Evolutionary conservation across 176 grass and related monocot species (phyloP).

Genomic region (Oryza glumipatula): DNA sequence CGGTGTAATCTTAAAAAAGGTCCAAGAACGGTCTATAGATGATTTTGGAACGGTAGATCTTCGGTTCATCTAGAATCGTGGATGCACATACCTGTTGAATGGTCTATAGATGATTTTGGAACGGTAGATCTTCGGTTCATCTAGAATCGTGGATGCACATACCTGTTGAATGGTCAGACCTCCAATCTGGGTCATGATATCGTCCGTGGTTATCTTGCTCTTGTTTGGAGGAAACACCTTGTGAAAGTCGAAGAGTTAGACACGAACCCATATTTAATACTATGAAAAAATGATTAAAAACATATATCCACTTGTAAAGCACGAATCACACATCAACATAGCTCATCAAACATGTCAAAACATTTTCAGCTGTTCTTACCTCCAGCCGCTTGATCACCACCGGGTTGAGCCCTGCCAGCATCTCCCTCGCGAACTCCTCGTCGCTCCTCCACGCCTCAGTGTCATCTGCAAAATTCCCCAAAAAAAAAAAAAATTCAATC

Average conservation of each 20-base stretch:
- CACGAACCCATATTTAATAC: background rate
- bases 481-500: background rate
- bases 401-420: slow-evolving; percentile 92
- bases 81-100: too few species aligned
- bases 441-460: slow-evolving; percentile 77
- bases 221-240: slow-evolving; percentile 67
- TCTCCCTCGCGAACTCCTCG: slow-evolving; percentile 87
- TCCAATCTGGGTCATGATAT: slow-evolving; percentile 55
- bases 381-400: slow-evolving; percentile 65
- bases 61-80: too few species aligned
- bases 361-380: slow-evolving; percentile 25
- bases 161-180: slow-evolving; percentile 24
- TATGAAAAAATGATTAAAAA: too few species aligned
- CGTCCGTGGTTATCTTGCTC: slow-evolving; percentile 49
- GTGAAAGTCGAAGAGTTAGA: background rate
- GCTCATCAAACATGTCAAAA: background rate
- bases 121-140: too few species aligned
- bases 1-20: too few species aligned
- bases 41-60: too few species aligned
- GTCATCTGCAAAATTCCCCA: slow-evolving; percentile 47
- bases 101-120: too few species aligned
- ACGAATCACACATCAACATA: background rate
- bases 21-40: too few species aligned
- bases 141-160: too few species aligned
- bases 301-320: too few species aligned